Percentiles rank a stretch among this genome's conserved stretches.
Conservation (phyloP, 2,329 filamentous ascomycete genomes). For the Acrodontium crateriforme region DNA sequence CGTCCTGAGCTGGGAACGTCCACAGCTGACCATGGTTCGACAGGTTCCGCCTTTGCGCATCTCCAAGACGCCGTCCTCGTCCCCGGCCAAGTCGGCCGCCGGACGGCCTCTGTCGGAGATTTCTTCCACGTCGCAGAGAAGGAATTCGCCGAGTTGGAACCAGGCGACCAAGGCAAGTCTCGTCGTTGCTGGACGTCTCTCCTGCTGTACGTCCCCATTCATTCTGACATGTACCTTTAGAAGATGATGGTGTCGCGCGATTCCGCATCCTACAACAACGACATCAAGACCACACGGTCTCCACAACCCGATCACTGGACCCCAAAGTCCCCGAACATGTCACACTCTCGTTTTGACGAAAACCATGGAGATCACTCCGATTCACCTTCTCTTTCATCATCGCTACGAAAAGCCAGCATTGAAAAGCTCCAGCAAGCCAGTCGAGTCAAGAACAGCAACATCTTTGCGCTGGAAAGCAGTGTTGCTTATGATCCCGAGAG, state of each 20-base stretch:
- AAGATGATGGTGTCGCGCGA: conserved; percentile 58
- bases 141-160: conserved; percentile 88
- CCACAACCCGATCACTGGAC: conserved; percentile 91
- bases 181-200: background rate
- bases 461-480: conserved; percentile 85
- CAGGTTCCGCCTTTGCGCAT: conserved; percentile 70
- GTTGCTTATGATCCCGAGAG: conserved; percentile 80
- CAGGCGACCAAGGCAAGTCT: conserved; percentile 52
- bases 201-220: background rate
- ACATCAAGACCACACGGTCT: conserved; percentile 37
- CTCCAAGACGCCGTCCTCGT: conserved; percentile 50
- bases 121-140: conserved; percentile 67
- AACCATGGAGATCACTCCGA: conserved; percentile 44
- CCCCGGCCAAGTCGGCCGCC: conserved; percentile 49
- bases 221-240: conserved; percentile 27
- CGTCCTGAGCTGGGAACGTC: no score
- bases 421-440: conserved; percentile 91
- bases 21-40: conserved; percentile 14
- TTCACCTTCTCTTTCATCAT: conserved; percentile 46
- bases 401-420: conserved; percentile 71
- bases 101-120: conserved; percentile 79
- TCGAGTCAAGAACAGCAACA: conserved; percentile 94
- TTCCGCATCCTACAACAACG: conserved; percentile 54
- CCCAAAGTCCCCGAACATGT: conserved; percentile 49
- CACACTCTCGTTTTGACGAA: conserved; percentile 52